Percentiles rank a stretch among this genome's conserved stretches.
These are phyloP conservation scores for Coleophoma cylindrospora DNA, from an alignment of 2,329 filamentous ascomycete species.

Conservation along the genomic window DNA sequence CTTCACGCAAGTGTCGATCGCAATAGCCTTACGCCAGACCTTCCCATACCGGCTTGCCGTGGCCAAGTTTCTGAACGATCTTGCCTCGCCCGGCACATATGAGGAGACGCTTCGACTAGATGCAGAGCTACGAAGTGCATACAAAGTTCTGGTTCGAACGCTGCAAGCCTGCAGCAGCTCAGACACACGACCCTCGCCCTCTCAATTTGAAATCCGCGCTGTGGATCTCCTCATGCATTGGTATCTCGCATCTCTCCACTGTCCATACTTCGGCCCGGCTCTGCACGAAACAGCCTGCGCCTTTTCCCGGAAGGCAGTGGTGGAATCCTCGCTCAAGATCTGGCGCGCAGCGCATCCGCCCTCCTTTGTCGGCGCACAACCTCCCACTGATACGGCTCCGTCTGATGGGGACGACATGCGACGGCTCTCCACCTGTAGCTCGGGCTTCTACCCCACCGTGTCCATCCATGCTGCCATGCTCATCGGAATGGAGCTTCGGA, in stretches of 20 bases:
- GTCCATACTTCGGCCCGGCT: conserved; percentile 40
- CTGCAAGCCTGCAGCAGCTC: conserved; percentile 19
- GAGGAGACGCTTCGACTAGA: conserved; percentile 40
- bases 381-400: conserved; percentile 1
- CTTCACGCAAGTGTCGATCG: conserved; percentile 36
- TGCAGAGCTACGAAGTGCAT: conserved; percentile 33
- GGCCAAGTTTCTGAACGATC: conserved; percentile 37
- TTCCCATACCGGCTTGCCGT: conserved; percentile 39
- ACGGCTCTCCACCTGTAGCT: conserved; percentile 32
- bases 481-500: conserved; percentile 34
- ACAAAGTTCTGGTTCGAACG: conserved; percentile 33
- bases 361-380: conserved; percentile 10
- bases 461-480: conserved; percentile 30
- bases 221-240: conserved; percentile 48
- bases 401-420: conserved; percentile 26
- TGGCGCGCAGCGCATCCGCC: conserved; percentile 34
- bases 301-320: conserved; percentile 42
- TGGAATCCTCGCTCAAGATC: conserved; percentile 43
- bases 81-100: conserved; percentile 33
- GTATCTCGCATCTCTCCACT: conserved; percentile 50
- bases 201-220: conserved; percentile 36
- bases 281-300: conserved; percentile 39
- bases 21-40: conserved; percentile 36
- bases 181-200: conserved; percentile 13
- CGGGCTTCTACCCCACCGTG: conserved; percentile 35